These are phyloP conservation scores for Ceratobasidium sp. DNA, from an alignment of 1,284 basidiomycete species.

Conservation along the genomic window DNA sequence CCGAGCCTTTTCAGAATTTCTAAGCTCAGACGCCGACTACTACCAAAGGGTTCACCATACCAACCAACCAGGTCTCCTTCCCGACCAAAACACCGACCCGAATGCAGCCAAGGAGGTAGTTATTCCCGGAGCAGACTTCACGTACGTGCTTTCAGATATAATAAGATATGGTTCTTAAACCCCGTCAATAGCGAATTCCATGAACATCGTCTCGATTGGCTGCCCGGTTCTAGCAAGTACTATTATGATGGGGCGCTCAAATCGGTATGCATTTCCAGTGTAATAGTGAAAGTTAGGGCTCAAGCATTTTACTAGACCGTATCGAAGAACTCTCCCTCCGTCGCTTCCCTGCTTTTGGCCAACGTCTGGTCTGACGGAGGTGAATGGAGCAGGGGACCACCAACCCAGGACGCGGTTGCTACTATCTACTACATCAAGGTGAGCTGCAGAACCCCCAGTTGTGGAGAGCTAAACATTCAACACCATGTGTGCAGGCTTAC, in stretches of 20 bases:
- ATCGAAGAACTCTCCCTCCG: conserved; percentile 42
- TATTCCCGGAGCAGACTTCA: conserved; percentile 42
- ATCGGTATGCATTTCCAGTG: not conserved
- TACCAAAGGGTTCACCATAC: conserved; percentile 44
- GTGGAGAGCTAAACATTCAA: not conserved
- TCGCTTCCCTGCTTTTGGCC: conserved; percentile 18
- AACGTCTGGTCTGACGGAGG: conserved; percentile 41
- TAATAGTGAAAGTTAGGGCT: not conserved
- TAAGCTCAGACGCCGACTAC: conserved; percentile 42
- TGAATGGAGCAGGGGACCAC: conserved; percentile 40
- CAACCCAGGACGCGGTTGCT: conserved; percentile 43
- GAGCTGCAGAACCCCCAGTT: not conserved
- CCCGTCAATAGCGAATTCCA: conserved; percentile 39
- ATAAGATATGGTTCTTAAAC: not conserved
- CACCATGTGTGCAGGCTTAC: conserved; percentile 35
- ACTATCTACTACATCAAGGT: conserved; percentile 44
- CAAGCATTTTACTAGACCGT: conserved; percentile 37
- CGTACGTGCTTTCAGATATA: conserved; percentile 30
- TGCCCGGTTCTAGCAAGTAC: conserved; percentile 38
- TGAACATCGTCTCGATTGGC: conserved; percentile 45
- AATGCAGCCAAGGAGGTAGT: conserved; percentile 39
- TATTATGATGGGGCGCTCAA: conserved; percentile 41
- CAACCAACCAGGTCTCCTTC: conserved; percentile 43
- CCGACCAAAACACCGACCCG: conserved; percentile 41
- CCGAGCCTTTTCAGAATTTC: conserved; percentile 36